phyloP scores from a whole-genome alignment of 2,329 filamentous ascomycete genomes.

The Tympanopsis confertula region DNA sequence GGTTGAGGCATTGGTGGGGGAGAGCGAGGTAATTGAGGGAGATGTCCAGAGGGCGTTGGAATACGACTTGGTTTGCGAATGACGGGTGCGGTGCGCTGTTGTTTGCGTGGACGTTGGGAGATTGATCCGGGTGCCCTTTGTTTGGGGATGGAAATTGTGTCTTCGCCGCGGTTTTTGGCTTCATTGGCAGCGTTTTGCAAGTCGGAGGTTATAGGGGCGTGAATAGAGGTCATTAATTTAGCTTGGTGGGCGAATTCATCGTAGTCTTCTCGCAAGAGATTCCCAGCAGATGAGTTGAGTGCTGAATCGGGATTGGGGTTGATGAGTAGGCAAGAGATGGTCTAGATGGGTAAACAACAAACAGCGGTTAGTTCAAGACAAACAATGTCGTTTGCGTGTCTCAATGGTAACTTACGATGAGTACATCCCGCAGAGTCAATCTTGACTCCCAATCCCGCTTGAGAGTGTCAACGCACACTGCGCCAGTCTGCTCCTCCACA shows the following conservation, averaged over 20 bases:
- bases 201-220: constrained; percentile 37
- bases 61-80: no score
- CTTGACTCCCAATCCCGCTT: constrained; percentile 50
- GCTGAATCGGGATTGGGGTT: constrained; percentile 54
- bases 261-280: constrained; percentile 46
- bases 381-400: neutral
- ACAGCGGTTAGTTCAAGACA: neutral
- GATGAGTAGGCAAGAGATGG: constrained; percentile 50
- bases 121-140: constrained; percentile 1
- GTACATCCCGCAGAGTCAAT: constrained; percentile 44
- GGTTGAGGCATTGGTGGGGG: no score
- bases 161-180: constrained; percentile 41
- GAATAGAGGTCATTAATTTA: constrained; percentile 48
- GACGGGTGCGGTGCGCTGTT: constrained; percentile 1
- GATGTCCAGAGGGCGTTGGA: no score
- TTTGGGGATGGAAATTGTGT: constrained; percentile 11
- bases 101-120: neutral
- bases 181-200: constrained; percentile 31
- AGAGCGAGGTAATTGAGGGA: no score
- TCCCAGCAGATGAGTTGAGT: constrained; percentile 47
- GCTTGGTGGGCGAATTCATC: constrained; percentile 42
- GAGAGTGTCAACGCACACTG: constrained; percentile 52
- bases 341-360: constrained; percentile 21
- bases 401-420: constrained; percentile 24
- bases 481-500: constrained; percentile 48